Base-by-base conservation (phyloP, 2,329 filamentous ascomycete species). In the Trichoderma koningii region DNA sequence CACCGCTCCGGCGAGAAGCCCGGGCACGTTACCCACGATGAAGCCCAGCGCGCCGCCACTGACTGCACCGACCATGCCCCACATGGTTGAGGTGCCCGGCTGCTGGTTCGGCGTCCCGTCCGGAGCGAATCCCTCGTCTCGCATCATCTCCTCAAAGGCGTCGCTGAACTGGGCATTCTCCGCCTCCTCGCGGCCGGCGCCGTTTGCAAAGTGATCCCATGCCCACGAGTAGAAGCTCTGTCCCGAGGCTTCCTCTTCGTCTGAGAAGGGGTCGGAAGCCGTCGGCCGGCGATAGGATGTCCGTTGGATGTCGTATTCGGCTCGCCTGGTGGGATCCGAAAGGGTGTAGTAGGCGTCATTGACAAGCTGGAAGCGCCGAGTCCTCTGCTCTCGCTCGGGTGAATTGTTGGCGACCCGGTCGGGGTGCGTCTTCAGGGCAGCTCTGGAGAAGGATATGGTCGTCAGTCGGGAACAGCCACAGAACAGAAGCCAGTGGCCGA, bases 281-380 rank as follows among this genome's bases (percentile, higher is more conserved):
- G 67, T 42, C 2, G 72, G 66, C 10, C 67, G 69, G 45, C 70
- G 70, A 68, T 76, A 77, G 47, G 77, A 70, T 30, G 70, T 73
- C 51, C 78, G 76, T 66, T 92, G 87, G 61, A 85, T 82, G 74
- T 98, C 94, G 79, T 97, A 98, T 66, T 97, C 92, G 67, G 87
- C 84, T 61, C 94, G 87, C 30, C 94, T 87, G 0, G 82, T 79
- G 9, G 88, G 74, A 75, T 98, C 93, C 0, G 91, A 96, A 30
- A 98, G 87, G 0, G 91, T 93, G 77, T 92, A 96, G 82, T 96
- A 97, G 68, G 93, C 92, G 74, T 96, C 93, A 79, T 96, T 96
- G 73, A 97, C 91, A 69, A 91, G 86, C 77, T 97, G 93, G 81
- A 97, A 97, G 75, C 89, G 89, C 73, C 90, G 91, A 6, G 95